A percentile compares a stretch with the other conserved stretches of the same genome.
Conservation (phyloP, 768 basidiomycete species). For the Hebeloma cylindrosporum region DNA sequence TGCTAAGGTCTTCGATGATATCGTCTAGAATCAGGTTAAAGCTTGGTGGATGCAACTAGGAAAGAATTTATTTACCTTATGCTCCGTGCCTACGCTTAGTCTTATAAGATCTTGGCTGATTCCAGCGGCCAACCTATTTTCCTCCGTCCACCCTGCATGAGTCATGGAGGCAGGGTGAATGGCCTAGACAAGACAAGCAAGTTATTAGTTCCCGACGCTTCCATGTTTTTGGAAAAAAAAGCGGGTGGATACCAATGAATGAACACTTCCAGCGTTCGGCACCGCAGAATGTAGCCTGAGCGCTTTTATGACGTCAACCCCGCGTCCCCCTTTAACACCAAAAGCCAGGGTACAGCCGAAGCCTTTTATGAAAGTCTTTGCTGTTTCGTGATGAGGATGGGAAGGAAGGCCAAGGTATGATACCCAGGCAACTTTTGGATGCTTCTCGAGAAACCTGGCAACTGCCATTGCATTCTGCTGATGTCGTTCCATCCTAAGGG, state of each 20-base stretch:
- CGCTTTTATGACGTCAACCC: constrained; percentile 45
- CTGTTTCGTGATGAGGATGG: constrained; percentile 62
- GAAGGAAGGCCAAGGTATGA: constrained; percentile 68
- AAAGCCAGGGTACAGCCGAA: constrained; percentile 80
- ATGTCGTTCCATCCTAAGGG: constrained; percentile 69
- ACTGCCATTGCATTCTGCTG: constrained; percentile 65
- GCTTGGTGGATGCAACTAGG: no score
- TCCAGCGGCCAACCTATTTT: constrained; percentile 64
- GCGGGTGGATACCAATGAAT: no score
- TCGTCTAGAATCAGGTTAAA: no score
- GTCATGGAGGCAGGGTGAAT: constrained; percentile 81
- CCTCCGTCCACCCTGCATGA: constrained; percentile 63
- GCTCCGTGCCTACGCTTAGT: constrained; percentile 45
- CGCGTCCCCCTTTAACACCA: constrained; percentile 71
- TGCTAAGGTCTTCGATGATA: no score
- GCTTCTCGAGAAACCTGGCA: constrained; percentile 62
- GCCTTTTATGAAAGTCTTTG: constrained; percentile 53
- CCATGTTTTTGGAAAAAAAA: no score
- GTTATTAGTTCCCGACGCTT: no score
- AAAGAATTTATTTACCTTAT: no score
- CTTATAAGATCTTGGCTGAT: constrained; percentile 77
- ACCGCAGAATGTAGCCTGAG: no score
- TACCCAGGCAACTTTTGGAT: constrained; percentile 73
- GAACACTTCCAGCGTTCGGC: no score
- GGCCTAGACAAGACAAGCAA: no score